Evolutionary conservation across 2,329 filamentous ascomycete genomes (phyloP).

Genomic region (Macrophomina pseudophaseolina): DNA sequence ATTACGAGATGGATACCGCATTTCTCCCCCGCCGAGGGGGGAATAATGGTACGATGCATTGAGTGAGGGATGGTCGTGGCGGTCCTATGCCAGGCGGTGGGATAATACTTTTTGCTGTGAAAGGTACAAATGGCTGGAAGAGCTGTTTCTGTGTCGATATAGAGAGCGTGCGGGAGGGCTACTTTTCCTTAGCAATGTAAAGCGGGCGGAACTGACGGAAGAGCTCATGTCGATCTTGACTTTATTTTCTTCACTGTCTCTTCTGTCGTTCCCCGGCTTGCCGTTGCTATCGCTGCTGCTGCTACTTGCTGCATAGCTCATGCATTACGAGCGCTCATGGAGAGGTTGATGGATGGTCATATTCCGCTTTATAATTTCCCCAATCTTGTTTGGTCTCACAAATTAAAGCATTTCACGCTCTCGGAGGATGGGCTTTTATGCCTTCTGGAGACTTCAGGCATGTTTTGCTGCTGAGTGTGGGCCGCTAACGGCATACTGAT

Average conservation of each 20-base stretch:
- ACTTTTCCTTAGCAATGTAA: neutral
- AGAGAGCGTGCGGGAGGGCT: conserved; percentile 6
- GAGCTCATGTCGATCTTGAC: neutral
- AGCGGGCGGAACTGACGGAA: neutral
- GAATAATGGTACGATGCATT: neutral
- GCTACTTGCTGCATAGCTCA: conserved; percentile 9
- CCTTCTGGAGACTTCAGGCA: too few relatives aligned
- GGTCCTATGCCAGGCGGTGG: conserved; percentile 2
- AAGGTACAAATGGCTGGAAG: neutral
- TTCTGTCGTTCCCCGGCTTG: neutral
- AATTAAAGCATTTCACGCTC: neutral
- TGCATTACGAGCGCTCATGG: conserved; percentile 18
- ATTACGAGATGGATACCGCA: neutral
- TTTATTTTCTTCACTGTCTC: neutral
- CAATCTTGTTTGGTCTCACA: neutral
- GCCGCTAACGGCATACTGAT: too few relatives aligned
- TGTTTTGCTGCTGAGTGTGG: too few relatives aligned
- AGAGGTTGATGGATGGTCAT: conserved; percentile 7
- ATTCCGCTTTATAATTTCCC: neutral
- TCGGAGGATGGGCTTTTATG: neutral
- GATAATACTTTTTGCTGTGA: neutral
- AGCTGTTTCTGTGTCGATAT: conserved; percentile 6
- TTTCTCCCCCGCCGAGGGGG: neutral
- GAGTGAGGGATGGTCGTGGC: neutral
- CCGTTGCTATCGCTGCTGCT: neutral